A percentile compares a stretch with the other conserved stretches of the same genome.
phyloP scores from a whole-genome alignment of 2,329 filamentous ascomycete species.

The Fusarium sp. region DNA sequence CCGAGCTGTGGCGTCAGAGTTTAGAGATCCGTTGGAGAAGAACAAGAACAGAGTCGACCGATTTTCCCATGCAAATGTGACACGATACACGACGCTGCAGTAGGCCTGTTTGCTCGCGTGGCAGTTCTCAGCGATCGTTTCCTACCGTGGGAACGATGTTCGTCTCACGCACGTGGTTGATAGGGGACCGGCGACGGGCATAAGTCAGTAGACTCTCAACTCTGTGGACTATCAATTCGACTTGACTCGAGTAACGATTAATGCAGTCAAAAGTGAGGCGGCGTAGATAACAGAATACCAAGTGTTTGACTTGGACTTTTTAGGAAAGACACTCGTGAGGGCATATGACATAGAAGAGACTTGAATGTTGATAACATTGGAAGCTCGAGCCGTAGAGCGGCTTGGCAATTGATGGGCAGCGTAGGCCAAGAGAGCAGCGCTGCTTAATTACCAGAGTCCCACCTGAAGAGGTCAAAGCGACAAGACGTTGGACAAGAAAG shows the following conservation, averaged over 20 bases:
- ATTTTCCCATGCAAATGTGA: slow-evolving; percentile 15
- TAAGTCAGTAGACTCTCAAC: slow-evolving; percentile 1
- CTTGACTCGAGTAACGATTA: not conserved
- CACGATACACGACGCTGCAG: slow-evolving; percentile 19
- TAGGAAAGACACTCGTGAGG: not conserved
- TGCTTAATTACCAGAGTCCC: not conserved
- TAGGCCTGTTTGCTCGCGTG: slow-evolving; percentile 31
- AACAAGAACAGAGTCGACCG: slow-evolving; percentile 1
- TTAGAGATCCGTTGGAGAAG: not conserved
- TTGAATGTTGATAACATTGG: not conserved
- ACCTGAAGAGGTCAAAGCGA: slow-evolving; percentile 3
- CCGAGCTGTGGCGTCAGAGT: not conserved
- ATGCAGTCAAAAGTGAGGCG: not conserved
- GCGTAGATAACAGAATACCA: not conserved
- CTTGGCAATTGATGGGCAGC: slow-evolving; percentile 6
- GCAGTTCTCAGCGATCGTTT: slow-evolving; percentile 18
- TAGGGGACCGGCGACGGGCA: not conserved
- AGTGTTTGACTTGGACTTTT: not conserved
- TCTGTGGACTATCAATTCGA: not conserved
- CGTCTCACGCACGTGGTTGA: slow-evolving; percentile 29
- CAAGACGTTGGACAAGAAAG: not conserved
- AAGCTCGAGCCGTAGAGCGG: slow-evolving; percentile 1
- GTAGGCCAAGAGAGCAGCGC: not conserved
- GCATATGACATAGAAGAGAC: not conserved
- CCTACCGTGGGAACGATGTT: slow-evolving; percentile 19